Percentiles rank a stretch among this genome's conserved stretches.
Conservation (phyloP, 176 grass and related monocot genomes). For the Oryza punctata region DNA sequence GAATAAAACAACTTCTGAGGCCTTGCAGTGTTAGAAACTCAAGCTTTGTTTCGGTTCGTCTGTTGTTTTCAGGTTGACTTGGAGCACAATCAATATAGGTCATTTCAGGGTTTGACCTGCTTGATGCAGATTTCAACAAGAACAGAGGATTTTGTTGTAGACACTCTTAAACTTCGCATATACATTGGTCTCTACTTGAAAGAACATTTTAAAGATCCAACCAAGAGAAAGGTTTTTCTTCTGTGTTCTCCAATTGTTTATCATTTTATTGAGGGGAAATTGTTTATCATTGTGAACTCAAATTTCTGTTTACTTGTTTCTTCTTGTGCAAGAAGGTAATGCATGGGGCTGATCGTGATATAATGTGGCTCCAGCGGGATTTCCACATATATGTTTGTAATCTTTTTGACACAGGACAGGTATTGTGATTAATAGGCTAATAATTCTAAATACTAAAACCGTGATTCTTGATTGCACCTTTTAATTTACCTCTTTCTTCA, state of each 20-base stretch:
- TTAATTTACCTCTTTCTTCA: constrained; percentile 27
- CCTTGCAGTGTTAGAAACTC: not conserved
- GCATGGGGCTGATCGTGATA: constrained; percentile 98
- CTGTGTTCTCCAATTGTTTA: constrained; percentile 24
- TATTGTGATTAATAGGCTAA: constrained; percentile 39
- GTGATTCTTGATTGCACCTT: constrained; percentile 23
- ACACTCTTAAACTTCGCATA: constrained; percentile 92
- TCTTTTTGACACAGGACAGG: constrained; percentile 98
- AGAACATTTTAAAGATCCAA: constrained; percentile 83
- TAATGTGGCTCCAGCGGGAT: constrained; percentile 88
- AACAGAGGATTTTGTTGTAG: constrained; percentile 90
- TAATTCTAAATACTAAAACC: not conserved
- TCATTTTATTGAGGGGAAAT: not conserved
- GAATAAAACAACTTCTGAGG: constrained; percentile 7
- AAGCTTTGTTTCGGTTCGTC: constrained; percentile 14
- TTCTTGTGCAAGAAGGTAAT: constrained; percentile 64
- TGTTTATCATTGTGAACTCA: constrained; percentile 3
- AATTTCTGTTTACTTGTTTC: constrained; percentile 38
- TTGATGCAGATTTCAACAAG: constrained; percentile 99
- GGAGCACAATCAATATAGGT: constrained; percentile 98
- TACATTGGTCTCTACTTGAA: constrained; percentile 71
- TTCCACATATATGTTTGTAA: constrained; percentile 92
- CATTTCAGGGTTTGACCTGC: constrained; percentile 97
- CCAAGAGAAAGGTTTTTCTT: constrained; percentile 84
- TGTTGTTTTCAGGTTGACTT: constrained; percentile 86